phyloP scores from a whole-genome alignment of 768 basidiomycete species.

The Rhodotorula sphaerocarpa region DNA sequence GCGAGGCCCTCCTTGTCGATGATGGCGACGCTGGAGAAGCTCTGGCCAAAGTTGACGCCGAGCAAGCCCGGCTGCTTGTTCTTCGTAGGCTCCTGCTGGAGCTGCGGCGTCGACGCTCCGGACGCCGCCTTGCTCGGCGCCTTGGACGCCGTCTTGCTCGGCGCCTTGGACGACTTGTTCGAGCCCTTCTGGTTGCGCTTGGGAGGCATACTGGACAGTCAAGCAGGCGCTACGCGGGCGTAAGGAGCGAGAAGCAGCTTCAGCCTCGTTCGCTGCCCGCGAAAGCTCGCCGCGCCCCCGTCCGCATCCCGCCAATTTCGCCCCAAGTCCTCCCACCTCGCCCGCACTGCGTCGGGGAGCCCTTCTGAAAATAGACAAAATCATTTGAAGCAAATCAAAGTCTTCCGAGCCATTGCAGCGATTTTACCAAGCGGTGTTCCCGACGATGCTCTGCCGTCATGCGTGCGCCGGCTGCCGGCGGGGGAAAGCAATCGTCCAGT shows the following conservation, averaged over 20 bases:
- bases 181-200: conserved; percentile 22
- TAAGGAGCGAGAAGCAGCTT: neutral
- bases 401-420: too few relatives aligned
- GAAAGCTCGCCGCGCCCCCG: too few relatives aligned
- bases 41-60: conserved; percentile 94
- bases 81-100: conserved; percentile 14
- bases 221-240: neutral
- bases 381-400: too few relatives aligned
- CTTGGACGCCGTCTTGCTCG: conserved; percentile 28
- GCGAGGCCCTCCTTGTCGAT: conserved; percentile 91
- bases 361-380: too few relatives aligned
- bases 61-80: conserved; percentile 49
- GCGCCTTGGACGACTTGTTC: conserved; percentile 24
- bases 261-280: neutral
- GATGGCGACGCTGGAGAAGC: conserved; percentile 88
- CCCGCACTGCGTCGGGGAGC: too few relatives aligned
- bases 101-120: conserved; percentile 19
- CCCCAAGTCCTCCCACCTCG: too few relatives aligned
- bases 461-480: neutral
- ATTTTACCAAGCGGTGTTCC: too few relatives aligned
- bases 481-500: too few relatives aligned
- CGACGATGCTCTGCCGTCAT: neutral
- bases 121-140: conserved; percentile 26
- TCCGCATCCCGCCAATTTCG: too few relatives aligned
- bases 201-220: conserved; percentile 14